These are phyloP conservation scores for Aechmea fasciata DNA, from an alignment of 176 grass and related monocot genomes.

Conservation along the genomic window DNA sequence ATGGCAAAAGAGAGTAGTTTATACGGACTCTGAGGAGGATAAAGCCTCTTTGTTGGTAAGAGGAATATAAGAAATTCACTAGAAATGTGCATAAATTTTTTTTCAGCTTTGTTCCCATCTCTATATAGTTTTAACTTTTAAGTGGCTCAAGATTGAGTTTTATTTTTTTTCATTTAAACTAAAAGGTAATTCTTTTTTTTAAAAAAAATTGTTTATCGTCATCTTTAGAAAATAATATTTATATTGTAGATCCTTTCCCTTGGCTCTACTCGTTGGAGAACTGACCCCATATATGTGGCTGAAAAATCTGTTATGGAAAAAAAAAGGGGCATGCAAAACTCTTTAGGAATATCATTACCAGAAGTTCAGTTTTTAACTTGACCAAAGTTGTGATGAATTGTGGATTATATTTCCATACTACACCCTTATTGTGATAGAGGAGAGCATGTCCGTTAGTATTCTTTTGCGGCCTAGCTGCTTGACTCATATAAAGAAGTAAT, in stretches of 20 bases:
- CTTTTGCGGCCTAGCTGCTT: too few relatives aligned
- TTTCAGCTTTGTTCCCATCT: background rate
- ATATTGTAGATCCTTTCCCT: too few relatives aligned
- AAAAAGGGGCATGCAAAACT: too few relatives aligned
- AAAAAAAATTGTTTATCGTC: background rate
- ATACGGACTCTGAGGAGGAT: conserved; percentile 53
- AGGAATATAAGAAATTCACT: conserved; percentile 8
- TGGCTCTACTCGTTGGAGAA: too few relatives aligned
- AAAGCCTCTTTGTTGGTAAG: conserved; percentile 57
- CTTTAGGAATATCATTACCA: too few relatives aligned
- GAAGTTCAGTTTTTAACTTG: too few relatives aligned
- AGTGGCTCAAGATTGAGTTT: background rate
- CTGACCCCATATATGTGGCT: too few relatives aligned
- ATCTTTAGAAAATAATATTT: background rate
- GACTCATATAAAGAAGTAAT: too few relatives aligned
- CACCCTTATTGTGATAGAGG: background rate
- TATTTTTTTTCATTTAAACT: background rate
- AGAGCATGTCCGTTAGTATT: too few relatives aligned
- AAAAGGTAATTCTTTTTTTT: background rate
- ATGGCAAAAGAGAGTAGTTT: conserved; percentile 63
- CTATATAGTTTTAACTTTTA: background rate
- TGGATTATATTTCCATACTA: background rate
- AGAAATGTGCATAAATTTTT: background rate
- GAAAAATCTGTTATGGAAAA: too few relatives aligned
- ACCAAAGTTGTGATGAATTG: too few relatives aligned